Evolutionary conservation across 2,329 filamentous ascomycete species (phyloP).

Genomic region (Fusarium annulatum): DNA sequence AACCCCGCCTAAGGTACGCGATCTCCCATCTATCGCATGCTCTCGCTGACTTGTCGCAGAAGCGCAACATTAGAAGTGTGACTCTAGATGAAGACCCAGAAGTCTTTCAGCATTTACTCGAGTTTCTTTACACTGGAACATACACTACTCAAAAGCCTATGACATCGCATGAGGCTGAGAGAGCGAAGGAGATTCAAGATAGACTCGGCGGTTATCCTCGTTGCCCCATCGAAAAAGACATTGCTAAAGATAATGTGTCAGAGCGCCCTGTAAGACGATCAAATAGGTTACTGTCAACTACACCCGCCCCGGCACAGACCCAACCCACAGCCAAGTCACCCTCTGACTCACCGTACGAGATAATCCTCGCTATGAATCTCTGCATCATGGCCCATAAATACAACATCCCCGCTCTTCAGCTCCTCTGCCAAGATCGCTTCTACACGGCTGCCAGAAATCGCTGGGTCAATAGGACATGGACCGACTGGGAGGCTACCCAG

Average conservation of each 20-base stretch:
- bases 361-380: slow-evolving; percentile 40
- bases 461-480: not conserved
- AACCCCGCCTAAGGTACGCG: slow-evolving; percentile 41
- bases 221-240: not conserved
- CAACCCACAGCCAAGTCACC: not conserved
- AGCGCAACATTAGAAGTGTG: slow-evolving; percentile 11
- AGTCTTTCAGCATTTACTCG: slow-evolving; percentile 43
- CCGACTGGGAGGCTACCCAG: slow-evolving; percentile 8
- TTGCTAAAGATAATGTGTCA: not conserved
- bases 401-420: slow-evolving; percentile 47
- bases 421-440: slow-evolving; percentile 48
- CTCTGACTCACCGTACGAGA: not conserved
- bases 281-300: slow-evolving; percentile 9
- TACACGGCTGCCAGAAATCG: slow-evolving; percentile 31
- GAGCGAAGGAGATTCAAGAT: slow-evolving; percentile 13
- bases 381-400: slow-evolving; percentile 53
- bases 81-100: slow-evolving; percentile 47
- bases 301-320: not conserved
- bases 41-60: not conserved
- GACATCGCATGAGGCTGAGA: not conserved
- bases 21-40: not conserved
- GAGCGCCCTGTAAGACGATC: slow-evolving; percentile 9
- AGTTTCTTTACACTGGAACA: slow-evolving; percentile 49
- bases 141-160: slow-evolving; percentile 17
- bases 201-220: slow-evolving; percentile 11